Conservation (phyloP, 1,139 yeast species). For the Suhomyces terraborum region DNA sequence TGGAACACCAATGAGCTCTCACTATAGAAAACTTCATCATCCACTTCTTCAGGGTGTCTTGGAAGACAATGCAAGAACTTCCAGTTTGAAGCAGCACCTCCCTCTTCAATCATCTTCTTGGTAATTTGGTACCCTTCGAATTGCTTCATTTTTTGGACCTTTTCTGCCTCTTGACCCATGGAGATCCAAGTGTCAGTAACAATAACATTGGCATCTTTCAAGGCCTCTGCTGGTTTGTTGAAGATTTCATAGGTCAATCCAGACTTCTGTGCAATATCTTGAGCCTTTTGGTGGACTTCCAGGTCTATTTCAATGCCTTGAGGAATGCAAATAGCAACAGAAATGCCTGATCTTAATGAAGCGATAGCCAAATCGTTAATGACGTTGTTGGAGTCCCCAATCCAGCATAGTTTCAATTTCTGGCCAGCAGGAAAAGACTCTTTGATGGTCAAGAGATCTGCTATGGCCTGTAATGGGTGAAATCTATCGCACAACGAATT, state of each 20-base stretch:
- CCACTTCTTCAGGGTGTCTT: slow-evolving; percentile 90
- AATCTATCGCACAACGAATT: slow-evolving; percentile 90
- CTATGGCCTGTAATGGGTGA: slow-evolving; percentile 94
- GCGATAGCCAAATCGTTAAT: slow-evolving; percentile 94
- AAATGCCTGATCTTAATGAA: slow-evolving; percentile 79
- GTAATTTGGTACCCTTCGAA: slow-evolving; percentile 87
- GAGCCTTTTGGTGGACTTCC: slow-evolving; percentile 58
- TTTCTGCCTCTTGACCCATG: slow-evolving; percentile 94
- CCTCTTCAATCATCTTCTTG: slow-evolving; percentile 54
- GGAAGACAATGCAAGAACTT: slow-evolving; percentile 98
- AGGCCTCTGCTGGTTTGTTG: slow-evolving; percentile 73
- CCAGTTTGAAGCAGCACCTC: slow-evolving; percentile 68
- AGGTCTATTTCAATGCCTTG: slow-evolving; percentile 62
- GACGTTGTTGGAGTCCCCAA: slow-evolving; percentile 95
- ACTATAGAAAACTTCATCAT: slow-evolving; percentile 88
- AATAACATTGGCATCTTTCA: slow-evolving; percentile 70
- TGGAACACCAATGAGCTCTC: slow-evolving; percentile 83
- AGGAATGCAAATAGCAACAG: slow-evolving; percentile 85
- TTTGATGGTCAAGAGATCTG: slow-evolving; percentile 83
- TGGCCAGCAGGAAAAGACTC: slow-evolving; percentile 64
- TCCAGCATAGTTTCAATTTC: slow-evolving; percentile 86
- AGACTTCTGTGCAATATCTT: slow-evolving; percentile 51
- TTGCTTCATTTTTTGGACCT: slow-evolving; percentile 67
- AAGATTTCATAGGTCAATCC: slow-evolving; percentile 62
- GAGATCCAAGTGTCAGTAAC: slow-evolving; percentile 99